These are phyloP conservation scores for Amphibolis antarctica DNA, from an alignment of 106 monocot genomes.

Conservation along the genomic window DNA sequence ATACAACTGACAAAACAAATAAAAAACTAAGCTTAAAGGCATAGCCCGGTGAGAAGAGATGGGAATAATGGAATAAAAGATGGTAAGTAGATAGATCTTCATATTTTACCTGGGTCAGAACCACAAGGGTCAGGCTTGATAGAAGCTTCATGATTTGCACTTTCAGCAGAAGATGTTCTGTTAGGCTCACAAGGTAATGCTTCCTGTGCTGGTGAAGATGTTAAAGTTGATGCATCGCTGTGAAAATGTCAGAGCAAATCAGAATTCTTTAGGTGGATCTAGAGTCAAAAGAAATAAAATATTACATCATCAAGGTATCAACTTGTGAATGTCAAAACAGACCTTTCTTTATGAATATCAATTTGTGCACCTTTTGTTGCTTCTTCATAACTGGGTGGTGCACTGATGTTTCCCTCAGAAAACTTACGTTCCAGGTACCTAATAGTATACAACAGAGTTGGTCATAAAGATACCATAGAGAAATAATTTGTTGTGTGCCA, in stretches of 20 bases:
- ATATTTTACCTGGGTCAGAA: not conserved
- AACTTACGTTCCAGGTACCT: conserved; percentile 38
- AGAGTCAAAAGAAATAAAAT: not conserved
- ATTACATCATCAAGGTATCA: not conserved
- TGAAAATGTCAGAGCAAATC: not conserved
- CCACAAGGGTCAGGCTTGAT: not conserved
- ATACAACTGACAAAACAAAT: too few species aligned
- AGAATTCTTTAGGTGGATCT: not conserved
- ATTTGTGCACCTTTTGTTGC: conserved; percentile 23
- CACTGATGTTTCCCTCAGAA: conserved; percentile 42
- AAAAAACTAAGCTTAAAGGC: too few species aligned
- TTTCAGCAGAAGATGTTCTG: not conserved
- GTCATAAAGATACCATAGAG: not conserved
- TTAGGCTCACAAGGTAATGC: not conserved
- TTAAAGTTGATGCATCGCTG: not conserved
- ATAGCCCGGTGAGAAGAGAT: not conserved
- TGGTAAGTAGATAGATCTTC: not conserved
- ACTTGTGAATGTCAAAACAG: not conserved
- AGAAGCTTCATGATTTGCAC: too few species aligned
- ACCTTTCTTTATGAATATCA: conserved; percentile 44
- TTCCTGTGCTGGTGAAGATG: not conserved
- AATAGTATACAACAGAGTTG: not conserved
- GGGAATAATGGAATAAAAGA: not conserved
- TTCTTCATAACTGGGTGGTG: conserved; percentile 76
- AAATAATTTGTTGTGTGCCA: too few species aligned